phyloP scores from a whole-genome alignment of 148 eudicot genomes.

The Beta vulgaris region DNA sequence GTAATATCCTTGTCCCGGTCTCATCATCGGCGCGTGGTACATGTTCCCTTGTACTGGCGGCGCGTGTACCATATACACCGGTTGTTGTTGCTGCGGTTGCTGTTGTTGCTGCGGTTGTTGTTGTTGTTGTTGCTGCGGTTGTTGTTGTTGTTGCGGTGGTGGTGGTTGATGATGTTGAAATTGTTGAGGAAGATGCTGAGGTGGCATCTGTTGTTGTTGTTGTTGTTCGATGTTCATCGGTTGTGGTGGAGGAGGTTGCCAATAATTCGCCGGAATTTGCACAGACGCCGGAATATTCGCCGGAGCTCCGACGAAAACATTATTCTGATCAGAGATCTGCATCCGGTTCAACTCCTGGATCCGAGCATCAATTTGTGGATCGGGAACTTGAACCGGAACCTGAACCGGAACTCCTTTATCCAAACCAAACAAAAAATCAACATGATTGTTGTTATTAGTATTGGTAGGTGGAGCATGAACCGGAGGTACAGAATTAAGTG shows the following conservation, averaged over 20 bases:
- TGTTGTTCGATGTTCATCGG: constrained; percentile 19
- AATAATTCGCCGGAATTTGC: constrained; percentile 35
- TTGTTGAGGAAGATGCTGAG: constrained; percentile 1
- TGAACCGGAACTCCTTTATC: constrained; percentile 48
- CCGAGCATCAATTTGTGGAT: constrained; percentile 30
- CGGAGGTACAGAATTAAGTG: constrained; percentile 41
- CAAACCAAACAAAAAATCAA: constrained; percentile 71
- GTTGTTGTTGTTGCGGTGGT: constrained; percentile 9
- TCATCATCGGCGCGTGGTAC: constrained; percentile 52
- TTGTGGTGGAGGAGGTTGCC: constrained; percentile 21
- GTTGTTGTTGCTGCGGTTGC: constrained; percentile 29
- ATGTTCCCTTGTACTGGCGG: constrained; percentile 31
- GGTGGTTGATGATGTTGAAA: not conserved
- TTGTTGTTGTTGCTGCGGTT: not conserved
- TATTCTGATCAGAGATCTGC: constrained; percentile 47
- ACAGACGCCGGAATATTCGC: constrained; percentile 28
- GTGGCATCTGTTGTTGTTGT: constrained; percentile 7
- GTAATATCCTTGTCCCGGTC: constrained; percentile 60
- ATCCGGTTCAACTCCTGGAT: constrained; percentile 57
- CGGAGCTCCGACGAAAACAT: not conserved
- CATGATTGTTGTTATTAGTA: constrained; percentile 29
- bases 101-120: constrained; percentile 3
- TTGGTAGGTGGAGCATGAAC: constrained; percentile 25
- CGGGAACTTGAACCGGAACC: constrained; percentile 33
- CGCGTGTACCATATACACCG: constrained; percentile 69